Percentiles rank a stretch among this genome's conserved stretches.
These are phyloP conservation scores for Middelhovenomyces tepae DNA, from an alignment of 805 yeast species.

Conservation along the genomic window DNA sequence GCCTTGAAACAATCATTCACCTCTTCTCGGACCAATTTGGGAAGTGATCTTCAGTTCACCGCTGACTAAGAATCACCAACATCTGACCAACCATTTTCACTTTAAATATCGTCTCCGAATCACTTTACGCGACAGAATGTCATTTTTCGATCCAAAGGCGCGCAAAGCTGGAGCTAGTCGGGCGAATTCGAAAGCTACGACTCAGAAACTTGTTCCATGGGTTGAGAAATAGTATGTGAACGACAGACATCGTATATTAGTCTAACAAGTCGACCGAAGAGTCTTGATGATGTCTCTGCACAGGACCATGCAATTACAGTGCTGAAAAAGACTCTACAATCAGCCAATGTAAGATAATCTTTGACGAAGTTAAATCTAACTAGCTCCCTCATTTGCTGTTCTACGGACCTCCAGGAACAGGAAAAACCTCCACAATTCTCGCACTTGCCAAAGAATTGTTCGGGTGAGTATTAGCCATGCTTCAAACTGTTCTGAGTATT, in stretches of 20 bases:
- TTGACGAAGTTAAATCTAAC: neutral
- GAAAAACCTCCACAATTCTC: conserved; percentile 80
- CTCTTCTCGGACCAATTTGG: too few species aligned
- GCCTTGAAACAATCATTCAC: too few species aligned
- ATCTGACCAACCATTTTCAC: conserved; percentile 1
- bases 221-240: conserved; percentile 67
- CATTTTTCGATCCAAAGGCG: conserved; percentile 3
- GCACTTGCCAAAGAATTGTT: conserved; percentile 83
- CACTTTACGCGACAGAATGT: conserved; percentile 1
- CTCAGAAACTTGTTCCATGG: conserved; percentile 50
- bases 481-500: neutral
- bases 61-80: too few species aligned
- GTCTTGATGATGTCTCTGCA: conserved; percentile 78
- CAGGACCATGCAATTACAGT: conserved; percentile 86
- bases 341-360: conserved; percentile 44
- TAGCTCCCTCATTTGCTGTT: conserved; percentile 61
- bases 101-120: neutral
- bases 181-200: conserved; percentile 2
- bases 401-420: conserved; percentile 97
- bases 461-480: conserved; percentile 50
- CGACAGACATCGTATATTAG: neutral
- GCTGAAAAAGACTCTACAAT: conserved; percentile 63
- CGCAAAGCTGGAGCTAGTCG: neutral
- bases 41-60: too few species aligned
- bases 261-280: conserved; percentile 62